These are phyloP conservation scores for Pichia cabralensis DNA, from an alignment of 805 yeast species.

Conservation along the genomic window DNA sequence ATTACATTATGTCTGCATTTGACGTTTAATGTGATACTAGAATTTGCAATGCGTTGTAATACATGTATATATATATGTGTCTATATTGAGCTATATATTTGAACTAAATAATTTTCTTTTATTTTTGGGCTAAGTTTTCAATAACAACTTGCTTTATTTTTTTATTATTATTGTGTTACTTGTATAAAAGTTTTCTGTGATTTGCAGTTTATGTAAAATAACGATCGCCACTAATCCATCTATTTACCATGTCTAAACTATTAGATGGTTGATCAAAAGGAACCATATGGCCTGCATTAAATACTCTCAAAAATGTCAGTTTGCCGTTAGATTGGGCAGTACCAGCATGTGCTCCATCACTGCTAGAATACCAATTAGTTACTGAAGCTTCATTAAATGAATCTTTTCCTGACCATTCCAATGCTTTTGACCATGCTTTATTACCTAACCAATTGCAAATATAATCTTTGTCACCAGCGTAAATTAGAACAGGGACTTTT, in stretches of 20 bases:
- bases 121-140: too few species aligned
- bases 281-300: conserved; percentile 93
- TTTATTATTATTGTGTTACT: neutral
- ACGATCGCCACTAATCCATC: conserved; percentile 72
- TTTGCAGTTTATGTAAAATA: conserved; percentile 6
- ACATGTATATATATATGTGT: too few species aligned
- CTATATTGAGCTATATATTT: too few species aligned
- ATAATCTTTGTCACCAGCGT: conserved; percentile 94
- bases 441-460: conserved; percentile 97
- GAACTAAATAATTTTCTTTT: too few species aligned
- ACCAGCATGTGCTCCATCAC: conserved; percentile 26
- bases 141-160: too few species aligned
- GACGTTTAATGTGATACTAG: too few species aligned
- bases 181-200: neutral
- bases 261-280: conserved; percentile 81
- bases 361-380: conserved; percentile 20
- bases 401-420: conserved; percentile 33
- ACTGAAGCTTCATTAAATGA: conserved; percentile 14
- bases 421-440: conserved; percentile 69
- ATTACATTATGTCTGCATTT: too few species aligned
- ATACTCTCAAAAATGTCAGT: conserved; percentile 76
- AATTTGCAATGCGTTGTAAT: too few species aligned
- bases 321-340: conserved; percentile 39
- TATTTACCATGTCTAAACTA: conserved; percentile 71
- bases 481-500: conserved; percentile 73